Base-by-base conservation (phyloP, 2,329 filamentous ascomycete genomes). In the Gyromitra esculenta region DNA sequence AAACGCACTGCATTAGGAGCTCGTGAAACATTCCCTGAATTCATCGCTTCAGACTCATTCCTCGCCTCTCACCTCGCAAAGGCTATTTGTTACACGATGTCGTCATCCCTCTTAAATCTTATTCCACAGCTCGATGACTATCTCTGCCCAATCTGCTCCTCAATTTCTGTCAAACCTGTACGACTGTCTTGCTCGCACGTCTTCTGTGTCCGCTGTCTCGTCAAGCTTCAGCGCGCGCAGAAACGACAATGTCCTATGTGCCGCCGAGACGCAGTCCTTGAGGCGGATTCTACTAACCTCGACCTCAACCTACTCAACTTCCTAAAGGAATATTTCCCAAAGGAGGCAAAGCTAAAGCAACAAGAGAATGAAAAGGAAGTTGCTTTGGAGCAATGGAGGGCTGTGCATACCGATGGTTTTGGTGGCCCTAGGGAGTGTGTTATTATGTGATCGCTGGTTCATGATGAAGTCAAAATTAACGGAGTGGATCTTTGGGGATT, bases 81-180 rank as follows among this genome's bases (percentile, higher is more conserved):
- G 81, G 89, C 92, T 73, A 87, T 96, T 60, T 94, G 92, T 82
- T 89, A 91, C 25, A 88, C 92, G 80, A 88, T 97, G 77, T 90
- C 91, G 0, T 87, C 89, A 41, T 89, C 93, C 76, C 86, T 97
- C 2, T 86, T 96, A 18, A 87, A 88, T 9, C 86, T 91, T 57
- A 90, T 96, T 5, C 93, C 93, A 0, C 92, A 94, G 81, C 84
- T 96, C n/a, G 90, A 93, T 81, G 93, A 96, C 83, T 95, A 94
- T 83, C 86, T 90, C 7, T 96, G 93, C 80, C 92, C 93, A 0
- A 89, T 96, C 76, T 96, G 93, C 84, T 90, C 91, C 80, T 88
- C 88, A 56, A 89, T 97, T 74, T 89, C 91, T n/a, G 96, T 91
- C 86, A 89, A 92, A 80, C 93, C 93, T 0, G 89, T 97, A n/a